Evolutionary conservation across 2,329 filamentous ascomycete genomes (phyloP).

Genomic region (Calonectria multiphialidica): DNA sequence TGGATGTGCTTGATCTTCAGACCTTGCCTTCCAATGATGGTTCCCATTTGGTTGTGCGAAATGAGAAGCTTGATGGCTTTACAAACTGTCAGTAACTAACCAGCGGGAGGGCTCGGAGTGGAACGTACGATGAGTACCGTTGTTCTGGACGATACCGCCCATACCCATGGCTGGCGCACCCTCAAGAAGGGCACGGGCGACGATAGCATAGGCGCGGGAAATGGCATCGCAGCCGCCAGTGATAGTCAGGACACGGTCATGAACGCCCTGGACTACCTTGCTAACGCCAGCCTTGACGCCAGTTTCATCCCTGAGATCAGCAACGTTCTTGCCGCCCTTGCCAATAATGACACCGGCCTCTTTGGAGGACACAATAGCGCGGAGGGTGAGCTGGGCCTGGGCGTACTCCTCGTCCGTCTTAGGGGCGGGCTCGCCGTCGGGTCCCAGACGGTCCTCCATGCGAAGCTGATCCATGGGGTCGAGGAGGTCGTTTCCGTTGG

Average conservation of each 20-base stretch:
- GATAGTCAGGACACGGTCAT: conserved; percentile 96
- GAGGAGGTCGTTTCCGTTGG: conserved; percentile 71
- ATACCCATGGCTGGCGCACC: conserved; percentile 96
- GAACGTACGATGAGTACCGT: conserved; percentile 88
- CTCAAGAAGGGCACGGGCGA: conserved; percentile 91
- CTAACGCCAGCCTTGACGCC: conserved; percentile 98
- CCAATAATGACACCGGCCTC: conserved; percentile 99
- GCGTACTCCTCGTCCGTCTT: conserved; percentile 99
- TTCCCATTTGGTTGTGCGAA: conserved; percentile 99
- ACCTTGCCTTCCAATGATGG: conserved; percentile 96
- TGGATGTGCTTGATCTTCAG: conserved; percentile 99
- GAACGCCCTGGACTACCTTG: conserved; percentile 98
- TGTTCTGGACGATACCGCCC: conserved; percentile 88
- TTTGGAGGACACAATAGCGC: conserved; percentile 98
- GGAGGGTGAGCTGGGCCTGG: conserved; percentile 89
- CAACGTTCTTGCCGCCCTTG: conserved; percentile 98
- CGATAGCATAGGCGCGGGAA: conserved; percentile 91
- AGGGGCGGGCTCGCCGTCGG: conserved; percentile 82
- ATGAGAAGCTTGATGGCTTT: conserved; percentile 96
- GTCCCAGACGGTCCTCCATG: conserved; percentile 74
- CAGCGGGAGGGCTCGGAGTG: neutral
- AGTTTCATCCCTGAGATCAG: conserved; percentile 95
- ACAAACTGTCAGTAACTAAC: conserved; percentile 28
- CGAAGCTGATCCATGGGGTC: conserved; percentile 76
- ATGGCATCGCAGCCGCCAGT: conserved; percentile 91